Base-by-base conservation (phyloP, 495 filamentous ascomycete genomes). In the Hypoxylon rickii region DNA sequence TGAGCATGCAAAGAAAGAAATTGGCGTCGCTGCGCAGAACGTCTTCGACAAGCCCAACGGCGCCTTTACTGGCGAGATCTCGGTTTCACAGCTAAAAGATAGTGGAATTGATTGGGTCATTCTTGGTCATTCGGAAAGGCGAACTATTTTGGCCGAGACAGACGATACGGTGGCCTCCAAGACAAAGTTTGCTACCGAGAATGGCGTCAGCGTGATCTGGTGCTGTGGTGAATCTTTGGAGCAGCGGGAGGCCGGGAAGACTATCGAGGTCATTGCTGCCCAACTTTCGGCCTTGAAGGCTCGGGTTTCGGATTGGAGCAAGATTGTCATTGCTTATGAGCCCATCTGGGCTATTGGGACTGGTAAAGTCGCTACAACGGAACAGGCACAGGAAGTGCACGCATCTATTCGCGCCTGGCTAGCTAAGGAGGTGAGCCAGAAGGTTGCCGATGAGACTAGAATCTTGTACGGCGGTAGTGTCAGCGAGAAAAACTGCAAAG, bases 271-370 rank as follows among this genome's bases (percentile, higher is more conserved):
- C 49, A 89, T 97, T 54, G 93, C 90, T 66, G 71, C 72, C 24
- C 89, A 94, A 71, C 81, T 94, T 55, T 76, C 79, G 34, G 88
- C 87, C 57, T 83, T 89, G 52, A 77, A 75, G 64, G 78, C 80
- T 48, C 81, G 89, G 68, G 77, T 89, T 65, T 65, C 79, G 80
- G 86, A 96, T 74, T 98, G 94, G 94, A 79, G 74, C 47, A 95
- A 94, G 77, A 85, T 98, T 63, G 93, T 97, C 72, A 83, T 98
- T 65, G 95, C 94, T 64, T 98, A 98, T 73, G 95, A 98, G 83
- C 94, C 94, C 63, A 93, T 98, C 78, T 98, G 94, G 93, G 95
- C 93, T 63, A 97, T 97, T 68, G 94, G 95, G 55, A 97, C 94
- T 57, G 94, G 94, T 67, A 97, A 96, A 79, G 94, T 97, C 53